These are phyloP conservation scores for Stygiomarasmius scandens DNA, from an alignment of 1,284 basidiomycete species.

Conservation along the genomic window DNA sequence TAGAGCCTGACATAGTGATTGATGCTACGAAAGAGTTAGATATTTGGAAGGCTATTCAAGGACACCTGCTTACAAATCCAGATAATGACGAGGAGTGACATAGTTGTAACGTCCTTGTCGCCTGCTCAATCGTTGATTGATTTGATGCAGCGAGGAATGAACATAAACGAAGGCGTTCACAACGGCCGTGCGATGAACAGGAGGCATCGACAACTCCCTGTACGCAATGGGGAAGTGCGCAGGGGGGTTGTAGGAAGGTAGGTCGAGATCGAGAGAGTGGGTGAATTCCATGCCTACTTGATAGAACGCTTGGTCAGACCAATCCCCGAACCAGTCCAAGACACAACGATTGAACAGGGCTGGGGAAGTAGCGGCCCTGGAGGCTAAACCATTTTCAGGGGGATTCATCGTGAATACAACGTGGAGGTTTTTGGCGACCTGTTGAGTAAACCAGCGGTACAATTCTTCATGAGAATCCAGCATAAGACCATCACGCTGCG, in stretches of 20 bases:
- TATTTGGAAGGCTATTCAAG: slow-evolving; percentile 4
- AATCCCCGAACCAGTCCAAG: slow-evolving; percentile 97
- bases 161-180: slow-evolving; percentile 94
- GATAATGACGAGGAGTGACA: slow-evolving; percentile 97
- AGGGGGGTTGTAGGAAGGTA: slow-evolving; percentile 78
- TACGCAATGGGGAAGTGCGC: slow-evolving; percentile 87
- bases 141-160: slow-evolving; percentile 87
- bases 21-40: slow-evolving; percentile 62
- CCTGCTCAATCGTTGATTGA: slow-evolving; percentile 88
- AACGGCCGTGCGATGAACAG: slow-evolving; percentile 84
- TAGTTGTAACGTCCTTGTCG: slow-evolving; percentile 94
- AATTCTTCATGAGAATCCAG: slow-evolving; percentile 97
- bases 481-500: slow-evolving; percentile 96
- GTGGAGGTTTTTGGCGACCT: slow-evolving; percentile 95
- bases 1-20: slow-evolving; percentile 97
- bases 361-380: slow-evolving; percentile 95
- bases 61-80: slow-evolving; percentile 86
- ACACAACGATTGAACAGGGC: slow-evolving; percentile 98
- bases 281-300: slow-evolving; percentile 98
- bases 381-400: slow-evolving; percentile 92
- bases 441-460: slow-evolving; percentile 96
- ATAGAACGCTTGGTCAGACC: slow-evolving; percentile 96
- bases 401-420: slow-evolving; percentile 99
- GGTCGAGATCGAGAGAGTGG: slow-evolving; percentile 86
- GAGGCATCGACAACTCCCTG: slow-evolving; percentile 79